Base-by-base conservation (phyloP, 2,329 filamentous ascomycete genomes). In the Plenodomus lindquistii region DNA sequence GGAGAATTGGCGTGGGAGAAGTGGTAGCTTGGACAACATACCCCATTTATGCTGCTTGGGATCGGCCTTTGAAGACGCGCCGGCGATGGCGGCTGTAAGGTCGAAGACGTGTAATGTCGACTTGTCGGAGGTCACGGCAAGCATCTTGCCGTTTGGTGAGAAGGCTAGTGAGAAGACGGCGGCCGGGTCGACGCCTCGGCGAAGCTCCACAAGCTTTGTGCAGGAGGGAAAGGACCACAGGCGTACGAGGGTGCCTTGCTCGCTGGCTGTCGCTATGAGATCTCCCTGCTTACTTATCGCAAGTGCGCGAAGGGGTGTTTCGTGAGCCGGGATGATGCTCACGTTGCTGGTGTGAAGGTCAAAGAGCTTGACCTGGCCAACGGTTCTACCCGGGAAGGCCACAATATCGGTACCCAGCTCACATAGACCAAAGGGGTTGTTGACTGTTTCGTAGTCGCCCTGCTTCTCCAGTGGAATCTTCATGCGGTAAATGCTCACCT, bases 51-150 rank as follows among this genome's bases (percentile, higher is more conserved):
- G 65, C 21, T 57, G 57, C 38, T 65, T 57, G 11, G 59, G 50
- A 37, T 69, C 61, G 31, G 42, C 29, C 8, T 52, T 39, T 4
- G 54, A 42, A 3, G 37, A 17, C 4, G 44, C 43, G 19, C 37
- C 29, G 6, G 39, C 43, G 2, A 48, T 45, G 10, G 54, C 50
- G 2, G 47, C 40, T 53, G 87, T 87, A 1, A 97, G 80, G 65
- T 97, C 91, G 67, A 97, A 99, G 31, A 99, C 82, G 73, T 99
- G 94, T 10, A 99, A 79, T 0, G 92, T 99, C 5, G 90, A 92
- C 74, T 97, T 99, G 78, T 99, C 94, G 1, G 92, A 97, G 1
- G 93, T 97, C 53, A 91, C 93, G 20, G 94, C 94, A 10, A 97
- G 81, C 66, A 91, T 82, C 37, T 81, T 83, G 42, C 88, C 89